Conservation (phyloP, 352 stramenopile species). For the Phytophthora citrophthora region DNA sequence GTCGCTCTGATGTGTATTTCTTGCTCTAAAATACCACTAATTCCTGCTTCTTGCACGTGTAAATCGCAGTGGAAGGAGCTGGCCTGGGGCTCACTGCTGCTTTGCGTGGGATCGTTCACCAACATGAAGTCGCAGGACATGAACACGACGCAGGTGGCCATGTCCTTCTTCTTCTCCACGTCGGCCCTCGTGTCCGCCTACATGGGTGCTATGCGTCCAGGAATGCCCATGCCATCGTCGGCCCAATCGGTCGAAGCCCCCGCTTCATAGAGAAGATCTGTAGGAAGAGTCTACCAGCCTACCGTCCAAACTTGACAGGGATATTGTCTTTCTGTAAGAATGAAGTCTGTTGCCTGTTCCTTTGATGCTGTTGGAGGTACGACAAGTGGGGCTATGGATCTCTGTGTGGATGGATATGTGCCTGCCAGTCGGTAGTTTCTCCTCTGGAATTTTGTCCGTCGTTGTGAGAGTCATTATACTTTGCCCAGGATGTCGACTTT, state of each 20-base stretch:
- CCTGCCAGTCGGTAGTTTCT: too few species aligned
- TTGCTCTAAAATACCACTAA: background rate
- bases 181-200: constrained; percentile 72
- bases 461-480: too few species aligned
- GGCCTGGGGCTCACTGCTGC: constrained; percentile 70
- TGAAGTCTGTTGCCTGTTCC: constrained; percentile 14
- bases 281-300: constrained; percentile 8
- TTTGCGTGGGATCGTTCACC: constrained; percentile 69
- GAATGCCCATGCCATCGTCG: constrained; percentile 27
- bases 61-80: constrained; percentile 62
- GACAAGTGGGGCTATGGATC: too few species aligned
- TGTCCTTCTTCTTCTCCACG: constrained; percentile 81
- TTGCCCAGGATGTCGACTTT: constrained; percentile 4
- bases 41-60: background rate
- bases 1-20: background rate
- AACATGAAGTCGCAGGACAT: constrained; percentile 64
- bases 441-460: too few species aligned
- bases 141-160: constrained; percentile 71
- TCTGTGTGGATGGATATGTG: too few species aligned
- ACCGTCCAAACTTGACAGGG: too few species aligned
- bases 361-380: too few species aligned
- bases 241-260: constrained; percentile 15
- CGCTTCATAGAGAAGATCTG: constrained; percentile 18
- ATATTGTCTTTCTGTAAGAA: constrained; percentile 23
- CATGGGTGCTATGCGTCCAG: constrained; percentile 46